Percentiles rank a stretch among this genome's conserved stretches.
Conservation (phyloP, 2,329 filamentous ascomycete genomes). For the Mycogone perniciosa region DNA sequence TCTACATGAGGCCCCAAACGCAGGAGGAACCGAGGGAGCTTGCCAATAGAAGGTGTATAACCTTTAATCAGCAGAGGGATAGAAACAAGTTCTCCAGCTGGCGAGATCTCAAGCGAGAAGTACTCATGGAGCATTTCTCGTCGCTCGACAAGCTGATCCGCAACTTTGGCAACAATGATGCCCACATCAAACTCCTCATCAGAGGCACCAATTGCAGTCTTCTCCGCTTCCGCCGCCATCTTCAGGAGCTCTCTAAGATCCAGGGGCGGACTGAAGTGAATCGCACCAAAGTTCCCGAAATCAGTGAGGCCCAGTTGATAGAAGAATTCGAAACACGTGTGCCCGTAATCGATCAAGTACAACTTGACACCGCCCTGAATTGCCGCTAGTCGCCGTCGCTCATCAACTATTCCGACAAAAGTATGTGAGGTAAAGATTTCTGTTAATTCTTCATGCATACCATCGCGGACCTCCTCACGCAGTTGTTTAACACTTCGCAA, state of each 20-base stretch:
- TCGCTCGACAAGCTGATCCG: slow-evolving; percentile 62
- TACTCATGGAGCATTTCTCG: slow-evolving; percentile 89
- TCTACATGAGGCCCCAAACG: slow-evolving; percentile 81
- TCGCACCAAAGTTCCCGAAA: slow-evolving; percentile 87
- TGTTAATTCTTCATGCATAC: slow-evolving; percentile 78
- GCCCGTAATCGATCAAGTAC: slow-evolving; percentile 88
- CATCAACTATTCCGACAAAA: slow-evolving; percentile 90
- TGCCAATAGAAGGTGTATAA: slow-evolving; percentile 78
- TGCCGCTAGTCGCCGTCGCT: slow-evolving; percentile 77
- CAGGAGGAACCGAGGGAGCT: slow-evolving; percentile 83
- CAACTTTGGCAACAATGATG: slow-evolving; percentile 59
- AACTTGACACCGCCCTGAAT: slow-evolving; percentile 90
- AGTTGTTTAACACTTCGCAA: slow-evolving; percentile 83
- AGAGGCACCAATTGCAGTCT: slow-evolving; percentile 33
- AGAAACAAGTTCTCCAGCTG: slow-evolving; percentile 66
- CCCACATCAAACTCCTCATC: slow-evolving; percentile 59
- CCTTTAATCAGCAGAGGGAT: slow-evolving; percentile 84
- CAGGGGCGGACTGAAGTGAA: slow-evolving; percentile 73
- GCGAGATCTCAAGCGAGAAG: slow-evolving; percentile 78
- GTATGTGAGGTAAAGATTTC: slow-evolving; percentile 84
- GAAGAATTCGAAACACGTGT: slow-evolving; percentile 81
- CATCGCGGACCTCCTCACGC: slow-evolving; percentile 70
- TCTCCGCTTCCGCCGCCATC: slow-evolving; percentile 68
- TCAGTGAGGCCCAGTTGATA: slow-evolving; percentile 93
- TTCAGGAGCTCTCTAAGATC: slow-evolving; percentile 63